Conservation (phyloP, 768 basidiomycete species). For the Xerocomus spinulosus region DNA sequence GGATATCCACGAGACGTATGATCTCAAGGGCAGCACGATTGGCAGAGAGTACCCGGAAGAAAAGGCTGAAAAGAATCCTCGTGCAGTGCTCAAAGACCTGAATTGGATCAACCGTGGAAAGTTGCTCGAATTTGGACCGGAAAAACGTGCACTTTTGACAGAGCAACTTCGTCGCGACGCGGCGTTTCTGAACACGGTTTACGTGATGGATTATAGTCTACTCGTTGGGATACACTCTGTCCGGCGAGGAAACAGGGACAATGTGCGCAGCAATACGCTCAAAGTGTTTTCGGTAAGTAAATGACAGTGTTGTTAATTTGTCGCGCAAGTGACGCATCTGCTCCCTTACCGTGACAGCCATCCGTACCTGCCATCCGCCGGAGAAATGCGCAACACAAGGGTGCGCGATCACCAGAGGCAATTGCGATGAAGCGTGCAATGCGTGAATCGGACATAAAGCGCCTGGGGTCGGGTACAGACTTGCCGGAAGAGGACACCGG, state of each 20-base stretch:
- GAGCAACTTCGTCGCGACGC: conserved; percentile 89
- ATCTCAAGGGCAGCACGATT: conserved; percentile 92
- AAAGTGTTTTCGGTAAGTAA: conserved; percentile 83
- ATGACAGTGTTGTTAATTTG: neutral
- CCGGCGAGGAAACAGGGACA: conserved; percentile 86
- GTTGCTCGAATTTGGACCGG: conserved; percentile 86
- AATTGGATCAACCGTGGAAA: conserved; percentile 89
- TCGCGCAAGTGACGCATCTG: too few species aligned
- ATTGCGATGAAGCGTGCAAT: conserved; percentile 83
- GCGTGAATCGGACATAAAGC: conserved; percentile 75
- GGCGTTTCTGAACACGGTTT: conserved; percentile 74
- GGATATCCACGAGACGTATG: conserved; percentile 96
- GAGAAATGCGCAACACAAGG: conserved; percentile 56
- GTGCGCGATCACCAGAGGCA: conserved; percentile 62
- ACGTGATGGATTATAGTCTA: conserved; percentile 96
- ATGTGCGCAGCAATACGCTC: conserved; percentile 83
- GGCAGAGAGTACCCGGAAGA: conserved; percentile 87
- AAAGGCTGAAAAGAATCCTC: conserved; percentile 67
- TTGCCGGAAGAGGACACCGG: conserved; percentile 63
- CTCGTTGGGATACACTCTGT: conserved; percentile 93
- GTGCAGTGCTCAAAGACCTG: conserved; percentile 90
- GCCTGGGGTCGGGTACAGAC: conserved; percentile 48
- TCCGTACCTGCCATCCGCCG: conserved; percentile 61
- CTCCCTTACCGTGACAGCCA: conserved; percentile 43
- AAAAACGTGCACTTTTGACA: conserved; percentile 85